Conservation (phyloP, 306 rosid genomes). For the Prinsepia uniflora region DNA sequence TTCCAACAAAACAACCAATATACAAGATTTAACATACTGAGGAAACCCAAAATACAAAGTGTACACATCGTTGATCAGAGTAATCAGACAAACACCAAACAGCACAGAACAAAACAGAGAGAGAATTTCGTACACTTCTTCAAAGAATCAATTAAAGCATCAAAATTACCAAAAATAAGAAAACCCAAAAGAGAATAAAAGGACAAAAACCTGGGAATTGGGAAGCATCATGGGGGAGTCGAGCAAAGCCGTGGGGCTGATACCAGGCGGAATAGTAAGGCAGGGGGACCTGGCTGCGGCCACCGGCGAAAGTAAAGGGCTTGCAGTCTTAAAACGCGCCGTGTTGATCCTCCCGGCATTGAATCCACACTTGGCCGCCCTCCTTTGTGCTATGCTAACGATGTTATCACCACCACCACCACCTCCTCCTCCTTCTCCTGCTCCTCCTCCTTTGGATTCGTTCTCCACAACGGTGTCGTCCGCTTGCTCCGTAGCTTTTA, state of each 20-base stretch:
- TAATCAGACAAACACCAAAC: too few species aligned
- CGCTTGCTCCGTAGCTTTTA: neutral
- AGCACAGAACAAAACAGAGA: neutral
- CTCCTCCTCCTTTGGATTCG: neutral
- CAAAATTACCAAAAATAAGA: neutral
- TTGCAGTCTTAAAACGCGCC: slow-evolving; percentile 30
- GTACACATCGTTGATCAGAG: neutral
- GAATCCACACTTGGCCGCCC: slow-evolving; percentile 55
- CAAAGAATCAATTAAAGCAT: neutral
- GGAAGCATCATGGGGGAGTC: slow-evolving; percentile 75
- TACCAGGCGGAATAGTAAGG: slow-evolving; percentile 61
- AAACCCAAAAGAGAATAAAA: neutral
- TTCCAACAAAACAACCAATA: neutral
- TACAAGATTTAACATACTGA: too few species aligned
- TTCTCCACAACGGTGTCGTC: neutral
- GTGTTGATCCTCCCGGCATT: slow-evolving; percentile 53
- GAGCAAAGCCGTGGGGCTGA: slow-evolving; percentile 70
- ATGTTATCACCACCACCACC: slow-evolving; percentile 12
- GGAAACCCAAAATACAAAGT: neutral
- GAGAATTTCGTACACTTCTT: neutral
- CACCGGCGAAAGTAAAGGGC: slow-evolving; percentile 32
- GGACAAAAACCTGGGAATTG: slow-evolving; percentile 48
- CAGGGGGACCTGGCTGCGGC: slow-evolving; percentile 37
- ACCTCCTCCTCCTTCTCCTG: slow-evolving; percentile 2
- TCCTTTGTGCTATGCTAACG: slow-evolving; percentile 66